Base-by-base conservation (phyloP, 202 grass and related monocot genomes). In the Elaeis oleifera region DNA sequence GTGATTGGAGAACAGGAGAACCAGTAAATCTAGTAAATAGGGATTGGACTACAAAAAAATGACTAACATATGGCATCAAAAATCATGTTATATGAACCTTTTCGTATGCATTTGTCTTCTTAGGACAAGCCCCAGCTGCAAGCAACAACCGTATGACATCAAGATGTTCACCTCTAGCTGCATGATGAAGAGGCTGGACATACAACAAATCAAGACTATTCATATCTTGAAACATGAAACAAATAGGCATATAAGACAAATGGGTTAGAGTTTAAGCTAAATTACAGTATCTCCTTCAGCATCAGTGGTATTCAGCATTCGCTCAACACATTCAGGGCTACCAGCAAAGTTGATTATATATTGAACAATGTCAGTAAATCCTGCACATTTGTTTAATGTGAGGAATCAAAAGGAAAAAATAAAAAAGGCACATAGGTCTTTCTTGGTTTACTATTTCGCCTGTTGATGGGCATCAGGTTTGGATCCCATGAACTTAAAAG, bases 261-360 rank as follows among this genome's bases (percentile, higher is more conserved):
- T 67, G 31, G 17, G 2, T 55, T 48, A 26, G 52, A 51, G 27
- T 61, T 0, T 16, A 48, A 56, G 50, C 22, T 62, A n/a, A 59
- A 9, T 86, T 91, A 91, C 92, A 48, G 92, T 89, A 25, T 97
- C 92, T n/a, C 92, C 92, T 85, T 96, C 92, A 36, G 76, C 75
- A 70, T 96, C 92, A 64, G 85, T 64, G 1, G 81, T 74, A 64
- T 58, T 84, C 49, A 96, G 81, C 84, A 96, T 86, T 60, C 54
- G 75, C 11, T 5, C 49, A 18, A 63, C 20, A 18, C 68, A 60
- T 18, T 74, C 92, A 44, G 78, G 74, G 18, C 66, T 75, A 55
- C 70, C 74, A 28, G 81, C 76, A 77, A 89, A 89, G 55, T 66
- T 76, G 57, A 96, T 79, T 32, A 96, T 91, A 61, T 65, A 72